Base-by-base conservation (phyloP, 176 grass and related monocot species). In the Luzula sylvatica region DNA sequence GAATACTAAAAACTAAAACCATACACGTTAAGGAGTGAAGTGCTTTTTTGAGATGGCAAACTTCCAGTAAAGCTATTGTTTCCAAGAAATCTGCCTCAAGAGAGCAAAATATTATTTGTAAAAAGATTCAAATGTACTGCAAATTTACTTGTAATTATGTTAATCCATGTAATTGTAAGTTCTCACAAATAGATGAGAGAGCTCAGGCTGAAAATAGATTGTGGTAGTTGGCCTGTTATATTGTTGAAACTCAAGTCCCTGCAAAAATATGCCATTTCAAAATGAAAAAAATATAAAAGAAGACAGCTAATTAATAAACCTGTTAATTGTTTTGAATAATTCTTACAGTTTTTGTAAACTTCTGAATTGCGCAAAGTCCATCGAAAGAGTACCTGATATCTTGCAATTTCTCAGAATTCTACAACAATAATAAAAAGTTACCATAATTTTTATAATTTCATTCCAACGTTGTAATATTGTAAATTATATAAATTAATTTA, bases 171-270 rank as follows among this genome's bases (percentile, higher is more conserved):
- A 35, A 35, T 7, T 35, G 9, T 42, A 15, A 68, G 24, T 44
- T 15, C 70, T 78, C 67, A 88, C 89, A 95, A 58, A 54, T 51
- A 70, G 3, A 0, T 20, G 0, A 88, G 73, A 5, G 11, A 73
- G 44, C 16, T 73, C 29, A 88, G 63, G 58, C 19, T 85, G 44
- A 79, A 69, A 43, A 88, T 70, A 7, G 77, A 38, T 44, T 57
- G 67, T 3, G 84, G 80, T 35, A 82, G 14, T 75, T 79, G 65
- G 17, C 90, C 80, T 26, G 77, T 82, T 40, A 88, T 78, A 73
- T 86, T 86, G 77, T 96, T 85, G 63, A 89, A 89, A 58, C 89
- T 95, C 66, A 94, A 77, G 77, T 94, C 88, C 51, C 88, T 94
- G 59, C 5, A 53, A 20, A n/a, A 5, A 66, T 9, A 35, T 35